Evolutionary conservation across 2,329 filamentous ascomycete genomes (phyloP), one percentile per base, ranked within the genome.

Genomic region (Arachnomyces sp.): DNA sequence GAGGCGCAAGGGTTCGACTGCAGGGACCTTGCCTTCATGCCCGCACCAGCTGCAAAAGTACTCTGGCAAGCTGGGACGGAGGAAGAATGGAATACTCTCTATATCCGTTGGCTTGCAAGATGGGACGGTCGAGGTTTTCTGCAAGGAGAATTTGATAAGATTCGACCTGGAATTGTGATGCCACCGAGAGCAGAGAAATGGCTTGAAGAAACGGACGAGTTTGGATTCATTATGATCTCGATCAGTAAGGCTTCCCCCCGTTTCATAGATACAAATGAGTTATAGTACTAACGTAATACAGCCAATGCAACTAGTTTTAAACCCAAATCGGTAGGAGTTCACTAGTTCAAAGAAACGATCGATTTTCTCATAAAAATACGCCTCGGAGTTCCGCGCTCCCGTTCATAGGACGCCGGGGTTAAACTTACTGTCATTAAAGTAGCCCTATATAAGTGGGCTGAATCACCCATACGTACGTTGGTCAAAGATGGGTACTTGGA

Each of bases 181-280:
- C 52, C 61, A 42, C 16, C 45, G 3, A 50, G 62, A 31, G 51
- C 57, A 2, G 61, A 67, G 50, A 52, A 51, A 39, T 68, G 63
- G 65, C 42, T 68, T 5, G 65, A 67, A 45, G 65, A 69, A 36
- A 54, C 61, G 2, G 65, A 68, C 50, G 64, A 68, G 40, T 54
- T 68, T 39, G 63, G 63, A 0, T 49, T 67, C 4, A 42, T 67
- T n/a, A 59, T 66, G 38, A 56, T 65, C 43, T 53, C 54, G 34
- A 59, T 66, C 34, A 50, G 60, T 63, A 56, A 48, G 41, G 34
- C 7, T 30, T 3, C n/a, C 15, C n/a, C 9, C 9, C 21, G 5
- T 25, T 9, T 9, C 21, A 25, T 5, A 5, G 9, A 25, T 25
- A 25, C 9, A 5, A 25, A 25, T 5, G 5, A 25, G 5, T 9